Evolutionary conservation across 2,329 filamentous ascomycete species (phyloP), one percentile per base, ranked within the genome.

Genomic region (Ceratocystis albifundus): DNA sequence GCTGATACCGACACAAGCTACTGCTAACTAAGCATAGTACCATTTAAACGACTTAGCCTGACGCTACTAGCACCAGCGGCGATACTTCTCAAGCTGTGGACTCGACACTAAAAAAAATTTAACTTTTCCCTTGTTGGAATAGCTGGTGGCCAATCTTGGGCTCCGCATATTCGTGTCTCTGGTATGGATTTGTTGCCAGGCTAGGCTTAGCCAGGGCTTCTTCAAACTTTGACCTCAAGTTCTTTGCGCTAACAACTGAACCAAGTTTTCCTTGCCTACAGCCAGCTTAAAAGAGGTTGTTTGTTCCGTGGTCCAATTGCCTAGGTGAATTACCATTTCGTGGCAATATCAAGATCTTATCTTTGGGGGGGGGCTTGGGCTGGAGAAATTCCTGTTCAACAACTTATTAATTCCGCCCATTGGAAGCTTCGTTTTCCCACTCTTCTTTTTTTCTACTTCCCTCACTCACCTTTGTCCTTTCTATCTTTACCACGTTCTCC

Each of bases 401-500:
- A 5, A 32, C 28, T 25, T 59, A 17, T 32, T 59, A 59, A 59
- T 59, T 59, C 55, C 55, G 55, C 55, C 30, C 55, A 59, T 20
- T 20, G 55, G 25, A 59, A 17, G 12, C 55, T 59, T 17, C 17
- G 55, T 17, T 48, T 63, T 32, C 61, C 41, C 10, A n/a, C 61
- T 41, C 20, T 46, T 62, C 36, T 62, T 62, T 62, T 62, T 44
- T 62, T 46, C 61, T 44, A 3, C 25, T 62, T 3, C 46, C 28
- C 41, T 44, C 20, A 30, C 50, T 67, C 62, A 45, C 41, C 15
- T 62, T 44, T 48, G 46, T 50, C 55, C 53, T 67, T 65, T 67
- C 32, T 48, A 32, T 36, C 63, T 59, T 41, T n/a, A 57, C 32
- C 61, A 48, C 36, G 10, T 41, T 41, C 36, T 41, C 36, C 36